Evolutionary conservation across 2,329 filamentous ascomycete species (phyloP), one percentile per base, ranked within the genome.

Genomic region (Teratosphaeriaceae sp.): DNA sequence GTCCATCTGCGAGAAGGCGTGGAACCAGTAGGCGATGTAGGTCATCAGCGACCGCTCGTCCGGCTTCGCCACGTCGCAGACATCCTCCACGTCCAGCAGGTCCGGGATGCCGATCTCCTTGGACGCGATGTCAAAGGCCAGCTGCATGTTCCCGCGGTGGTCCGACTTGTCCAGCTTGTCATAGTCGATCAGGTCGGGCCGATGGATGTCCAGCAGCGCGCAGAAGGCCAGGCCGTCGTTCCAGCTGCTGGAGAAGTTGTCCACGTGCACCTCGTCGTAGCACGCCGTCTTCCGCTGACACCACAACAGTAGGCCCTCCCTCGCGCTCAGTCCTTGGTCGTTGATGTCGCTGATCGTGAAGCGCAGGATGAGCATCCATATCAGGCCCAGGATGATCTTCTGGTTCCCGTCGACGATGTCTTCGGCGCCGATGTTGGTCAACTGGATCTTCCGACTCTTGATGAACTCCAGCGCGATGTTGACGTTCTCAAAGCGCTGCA

Each of bases 21-120:
- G 92, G 76, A 98, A 98, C 92, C 92, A 98, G 72, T 98, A 98
- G 51, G 92, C 92, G 57, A 98, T 98, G 66, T 98, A 98, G 1
- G 92, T 98, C 92, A 98, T 98, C 62, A 98, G 75, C 64, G 86
- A 94, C 56, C 88, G 83, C 67, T 98, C 92, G 63, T 98, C 92
- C 19, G 92, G 92, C 69, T 92, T 94, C 19, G 88, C 78, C 21
- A 98, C 90, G 63, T 98, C 92, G 64, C 88, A 95, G 16, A 98
- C 92, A 70, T 98, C 92, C 67, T 98, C 92, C 12, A 97, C 92
- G 64, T 98, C 92, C 46, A 98, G 77, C 62, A 98, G 74, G 58
- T 90, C 87, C 13, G 92, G 92, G 46, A 98, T 98, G 38, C 92
- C 92, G 59, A 98, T 97, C 69, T 97, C 92, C 63, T 90, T 87